phyloP scores from a whole-genome alignment of 2,329 filamentous ascomycete species.

The Nemania sp. region DNA sequence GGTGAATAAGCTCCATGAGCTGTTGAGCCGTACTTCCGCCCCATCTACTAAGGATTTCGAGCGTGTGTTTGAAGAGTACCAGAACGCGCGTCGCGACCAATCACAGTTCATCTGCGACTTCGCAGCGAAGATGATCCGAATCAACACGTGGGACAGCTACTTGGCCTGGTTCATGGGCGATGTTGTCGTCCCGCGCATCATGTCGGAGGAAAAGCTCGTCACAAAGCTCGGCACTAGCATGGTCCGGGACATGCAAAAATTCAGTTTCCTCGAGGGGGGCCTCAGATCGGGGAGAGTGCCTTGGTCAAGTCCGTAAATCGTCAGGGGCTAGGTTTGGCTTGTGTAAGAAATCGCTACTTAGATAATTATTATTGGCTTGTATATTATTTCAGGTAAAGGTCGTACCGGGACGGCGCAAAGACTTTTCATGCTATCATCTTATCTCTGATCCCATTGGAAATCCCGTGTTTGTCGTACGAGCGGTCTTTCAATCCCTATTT shows the following conservation, averaged over 20 bases:
- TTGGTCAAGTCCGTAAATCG: slow-evolving; percentile 3
- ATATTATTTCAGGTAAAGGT: too few species aligned
- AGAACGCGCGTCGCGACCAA: slow-evolving; percentile 19
- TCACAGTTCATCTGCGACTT: slow-evolving; percentile 6
- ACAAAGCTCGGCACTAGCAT: neutral
- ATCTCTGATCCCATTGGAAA: too few species aligned
- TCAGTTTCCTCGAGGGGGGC: slow-evolving; percentile 17
- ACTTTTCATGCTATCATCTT: too few species aligned
- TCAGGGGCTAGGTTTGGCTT: neutral
- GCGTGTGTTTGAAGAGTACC: slow-evolving; percentile 19
- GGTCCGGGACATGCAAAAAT: slow-evolving; percentile 8
- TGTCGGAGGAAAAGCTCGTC: slow-evolving; percentile 5
- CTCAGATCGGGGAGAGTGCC: slow-evolving; percentile 21
- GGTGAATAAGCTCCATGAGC: slow-evolving; percentile 21
- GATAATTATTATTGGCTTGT: neutral
- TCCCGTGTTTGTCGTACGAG: too few species aligned
- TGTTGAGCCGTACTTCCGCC: neutral
- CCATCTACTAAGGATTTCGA: slow-evolving; percentile 8
- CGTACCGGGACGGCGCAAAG: too few species aligned
- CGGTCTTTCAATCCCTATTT: too few species aligned
- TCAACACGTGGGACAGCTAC: slow-evolving; percentile 24
- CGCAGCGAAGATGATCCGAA: slow-evolving; percentile 15
- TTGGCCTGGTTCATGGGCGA: slow-evolving; percentile 20
- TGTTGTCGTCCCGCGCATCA: slow-evolving; percentile 10
- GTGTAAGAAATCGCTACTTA: neutral